Conservation (phyloP, 164 flowering plant species). For the Kalanchoe fedtschenkoi region DNA sequence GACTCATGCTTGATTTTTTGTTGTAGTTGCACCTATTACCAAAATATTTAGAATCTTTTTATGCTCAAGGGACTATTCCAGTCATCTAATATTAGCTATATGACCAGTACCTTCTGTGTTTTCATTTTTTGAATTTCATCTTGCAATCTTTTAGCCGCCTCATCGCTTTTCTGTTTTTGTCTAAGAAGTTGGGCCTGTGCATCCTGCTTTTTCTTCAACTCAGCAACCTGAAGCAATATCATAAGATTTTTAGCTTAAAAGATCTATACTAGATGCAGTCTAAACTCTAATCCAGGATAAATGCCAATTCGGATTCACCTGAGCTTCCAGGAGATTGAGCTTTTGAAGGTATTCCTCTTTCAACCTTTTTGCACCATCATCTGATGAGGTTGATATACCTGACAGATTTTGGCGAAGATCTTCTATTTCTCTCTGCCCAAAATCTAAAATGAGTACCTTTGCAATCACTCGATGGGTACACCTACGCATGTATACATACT, state of each 20-base stretch:
- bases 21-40: slow-evolving; percentile 78
- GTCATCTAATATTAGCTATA: background rate
- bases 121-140: slow-evolving; percentile 95
- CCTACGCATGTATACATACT: slow-evolving; percentile 2
- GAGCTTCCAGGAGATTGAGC: slow-evolving; percentile 71
- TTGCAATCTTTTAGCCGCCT: slow-evolving; percentile 84
- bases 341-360: slow-evolving; percentile 92
- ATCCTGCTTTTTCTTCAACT: slow-evolving; percentile 92
- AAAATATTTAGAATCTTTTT: background rate
- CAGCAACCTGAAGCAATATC: slow-evolving; percentile 59
- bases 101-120: slow-evolving; percentile 60
- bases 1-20: slow-evolving; percentile 97
- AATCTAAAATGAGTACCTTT: slow-evolving; percentile 5
- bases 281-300: background rate
- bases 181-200: slow-evolving; percentile 88
- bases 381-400: slow-evolving; percentile 65
- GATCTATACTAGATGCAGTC: background rate
- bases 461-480: background rate
- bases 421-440: slow-evolving; percentile 85
- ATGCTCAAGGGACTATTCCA: background rate
- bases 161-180: slow-evolving; percentile 97
- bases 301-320: slow-evolving; percentile 32
- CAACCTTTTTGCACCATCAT: slow-evolving; percentile 77
- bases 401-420: slow-evolving; percentile 48
- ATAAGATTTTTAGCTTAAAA: background rate